Conservation (phyloP, 257 asterid species). For the Solanum ossicruentum region DNA sequence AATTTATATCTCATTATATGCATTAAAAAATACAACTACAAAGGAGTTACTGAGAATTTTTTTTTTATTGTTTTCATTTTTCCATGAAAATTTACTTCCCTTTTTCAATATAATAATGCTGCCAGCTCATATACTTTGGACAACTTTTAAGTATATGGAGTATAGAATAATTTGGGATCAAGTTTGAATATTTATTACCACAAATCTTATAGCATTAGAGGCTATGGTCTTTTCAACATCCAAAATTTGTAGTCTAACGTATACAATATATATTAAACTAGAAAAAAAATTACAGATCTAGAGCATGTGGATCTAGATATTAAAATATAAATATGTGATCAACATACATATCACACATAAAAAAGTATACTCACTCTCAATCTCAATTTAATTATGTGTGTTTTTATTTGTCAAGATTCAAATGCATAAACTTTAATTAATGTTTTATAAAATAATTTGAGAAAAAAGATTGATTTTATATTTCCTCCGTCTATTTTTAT, state of each 20-base stretch:
- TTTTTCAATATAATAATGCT: neutral
- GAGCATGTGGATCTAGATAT: neutral
- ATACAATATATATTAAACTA: neutral
- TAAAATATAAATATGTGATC: neutral
- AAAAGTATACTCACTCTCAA: neutral
- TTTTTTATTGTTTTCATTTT: neutral
- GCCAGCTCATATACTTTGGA: neutral
- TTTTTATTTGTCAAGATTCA: neutral
- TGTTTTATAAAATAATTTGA: no score
- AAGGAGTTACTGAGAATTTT: neutral
- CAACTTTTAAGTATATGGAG: neutral
- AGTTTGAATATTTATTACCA: neutral
- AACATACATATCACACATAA: neutral
- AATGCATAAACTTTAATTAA: neutral
- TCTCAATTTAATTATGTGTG: neutral
- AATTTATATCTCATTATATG: neutral
- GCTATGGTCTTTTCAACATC: neutral
- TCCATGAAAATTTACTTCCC: neutral
- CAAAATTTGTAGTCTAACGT: neutral
- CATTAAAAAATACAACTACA: neutral
- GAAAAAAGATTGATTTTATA: no score
- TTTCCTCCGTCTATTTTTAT: no score
- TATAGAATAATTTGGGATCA: neutral
- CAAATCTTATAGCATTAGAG: neutral
- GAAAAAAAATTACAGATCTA: neutral